Evolutionary conservation across 1,284 basidiomycete species (phyloP), one percentile per base, ranked within the genome.

Genomic region (Ustilago shanxiensis): DNA sequence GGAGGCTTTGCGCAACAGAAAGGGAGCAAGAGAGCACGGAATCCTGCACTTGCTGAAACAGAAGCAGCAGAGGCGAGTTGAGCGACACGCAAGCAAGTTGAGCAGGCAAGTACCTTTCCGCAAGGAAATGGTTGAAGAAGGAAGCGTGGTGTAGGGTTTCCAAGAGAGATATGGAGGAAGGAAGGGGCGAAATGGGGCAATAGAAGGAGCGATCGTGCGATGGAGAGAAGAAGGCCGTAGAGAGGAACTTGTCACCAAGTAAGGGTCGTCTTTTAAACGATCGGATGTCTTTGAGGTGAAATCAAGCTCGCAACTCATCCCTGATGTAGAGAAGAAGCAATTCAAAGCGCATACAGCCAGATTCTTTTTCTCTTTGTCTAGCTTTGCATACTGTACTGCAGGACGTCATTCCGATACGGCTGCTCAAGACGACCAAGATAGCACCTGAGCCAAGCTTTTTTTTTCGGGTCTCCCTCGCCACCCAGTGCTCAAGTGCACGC

Each of bases 11-110:
- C n/a, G n/a, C n/a, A n/a, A n/a, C n/a, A n/a, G n/a, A n/a, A n/a
- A n/a, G n/a, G n/a, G n/a, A n/a, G n/a, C n/a, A n/a, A n/a, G n/a
- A n/a, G n/a, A 41, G 53, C 20, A 55, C 39, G 24, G 41, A 26
- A 54, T 35, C 16, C 56, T 59, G 63, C 63, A 54, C 22, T 49
- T 13, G 51, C 28, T 26, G 57, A 50, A 22, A 41, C 44, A 33
- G 61, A 37, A 57, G 54, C 4, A 39, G 47, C 49, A 41, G 22
- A 31, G 1, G 26, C 26, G 55, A 41, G 31, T 24, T 41, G 8
- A 49, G 26, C 33, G 50, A 41, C 22, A 41, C 50, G 29, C 31
- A 44, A 56, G 52, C 26, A 50, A 22, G n/a, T n/a, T n/a, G n/a
- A n/a, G n/a, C n/a, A n/a, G n/a, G n/a, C n/a, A n/a, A n/a, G n/a